These are phyloP conservation scores for Trifolium fragiferum DNA, from an alignment of 306 rosid species.

Conservation along the genomic window DNA sequence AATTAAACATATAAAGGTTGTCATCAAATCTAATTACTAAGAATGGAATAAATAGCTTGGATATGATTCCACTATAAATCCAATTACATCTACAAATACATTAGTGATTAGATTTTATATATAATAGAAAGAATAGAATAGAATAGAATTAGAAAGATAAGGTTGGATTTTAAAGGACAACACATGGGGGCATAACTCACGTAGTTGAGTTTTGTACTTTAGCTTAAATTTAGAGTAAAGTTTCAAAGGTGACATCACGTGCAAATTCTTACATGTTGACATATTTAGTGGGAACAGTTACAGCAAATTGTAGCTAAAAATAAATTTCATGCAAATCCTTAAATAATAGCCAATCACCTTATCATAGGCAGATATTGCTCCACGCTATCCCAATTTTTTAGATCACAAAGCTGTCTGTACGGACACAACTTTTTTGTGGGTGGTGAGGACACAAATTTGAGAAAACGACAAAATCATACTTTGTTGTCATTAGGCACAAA, in stretches of 20 bases:
- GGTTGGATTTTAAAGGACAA: constrained; percentile 53
- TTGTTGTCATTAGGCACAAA: neutral
- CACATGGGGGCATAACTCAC: constrained; percentile 39
- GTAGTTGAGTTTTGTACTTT: constrained; percentile 46
- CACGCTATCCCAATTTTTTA: constrained; percentile 44
- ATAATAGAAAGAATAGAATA: too few relatives aligned
- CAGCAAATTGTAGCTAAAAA: constrained; percentile 37
- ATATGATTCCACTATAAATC: neutral
- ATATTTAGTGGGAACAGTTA: constrained; percentile 44
- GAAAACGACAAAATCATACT: constrained; percentile 37
- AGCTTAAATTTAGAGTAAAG: constrained; percentile 46
- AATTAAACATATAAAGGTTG: neutral
- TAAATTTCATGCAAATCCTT: neutral
- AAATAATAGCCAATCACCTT: neutral
- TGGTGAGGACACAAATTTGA: constrained; percentile 17
- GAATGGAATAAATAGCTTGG: neutral
- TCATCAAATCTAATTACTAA: neutral
- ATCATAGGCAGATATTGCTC: constrained; percentile 42
- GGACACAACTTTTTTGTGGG: constrained; percentile 35
- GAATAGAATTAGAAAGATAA: constrained; percentile 38
- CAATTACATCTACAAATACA: neutral
- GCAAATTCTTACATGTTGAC: constrained; percentile 27
- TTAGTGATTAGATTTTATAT: neutral
- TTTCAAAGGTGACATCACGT: constrained; percentile 42
- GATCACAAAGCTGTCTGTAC: constrained; percentile 53